These are phyloP conservation scores for Leccinum variicolor DNA, from an alignment of 768 basidiomycete genomes.

Conservation along the genomic window DNA sequence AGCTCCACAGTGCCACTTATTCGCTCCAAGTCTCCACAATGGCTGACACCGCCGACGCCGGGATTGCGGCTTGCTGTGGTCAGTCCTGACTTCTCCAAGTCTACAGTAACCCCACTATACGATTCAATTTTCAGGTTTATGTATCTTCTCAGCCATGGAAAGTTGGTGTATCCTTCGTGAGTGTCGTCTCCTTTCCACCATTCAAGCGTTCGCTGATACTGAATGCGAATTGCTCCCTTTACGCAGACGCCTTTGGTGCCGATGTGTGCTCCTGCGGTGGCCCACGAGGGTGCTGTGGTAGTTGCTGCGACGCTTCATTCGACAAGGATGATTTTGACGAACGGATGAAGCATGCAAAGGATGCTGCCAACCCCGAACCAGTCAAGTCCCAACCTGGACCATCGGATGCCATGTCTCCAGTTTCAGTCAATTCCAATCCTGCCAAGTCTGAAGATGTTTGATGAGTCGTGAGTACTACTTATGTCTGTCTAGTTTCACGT, in stretches of 20 bases:
- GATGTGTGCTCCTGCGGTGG: conserved; percentile 24
- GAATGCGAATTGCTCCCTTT: not conserved
- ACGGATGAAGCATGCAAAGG: conserved; percentile 23
- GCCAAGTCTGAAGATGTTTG: not conserved
- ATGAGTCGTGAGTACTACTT: not conserved
- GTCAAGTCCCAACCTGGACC: conserved; percentile 23
- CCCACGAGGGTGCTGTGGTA: conserved; percentile 25
- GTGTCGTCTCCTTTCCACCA: conserved; percentile 6
- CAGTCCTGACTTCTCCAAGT: not conserved
- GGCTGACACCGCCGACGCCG: conserved; percentile 12
- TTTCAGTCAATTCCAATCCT: conserved; percentile 2
- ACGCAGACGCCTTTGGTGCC: conserved; percentile 22
- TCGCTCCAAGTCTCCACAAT: conserved; percentile 9
- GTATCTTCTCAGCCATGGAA: conserved; percentile 9
- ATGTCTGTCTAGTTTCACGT: not conserved
- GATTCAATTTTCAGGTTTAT: conserved; percentile 9
- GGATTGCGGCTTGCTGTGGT: conserved; percentile 22
- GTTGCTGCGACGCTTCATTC: conserved; percentile 28
- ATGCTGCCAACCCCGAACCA: conserved; percentile 5
- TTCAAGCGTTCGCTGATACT: not conserved
- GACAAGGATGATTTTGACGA: conserved; percentile 30
- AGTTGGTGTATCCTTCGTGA: conserved; percentile 26
- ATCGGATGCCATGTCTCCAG: conserved; percentile 16
- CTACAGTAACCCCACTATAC: not conserved
- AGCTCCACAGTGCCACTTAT: not conserved